Base-by-base conservation (phyloP, 306 rosid genomes). In the Quercus berberidifolia region DNA sequence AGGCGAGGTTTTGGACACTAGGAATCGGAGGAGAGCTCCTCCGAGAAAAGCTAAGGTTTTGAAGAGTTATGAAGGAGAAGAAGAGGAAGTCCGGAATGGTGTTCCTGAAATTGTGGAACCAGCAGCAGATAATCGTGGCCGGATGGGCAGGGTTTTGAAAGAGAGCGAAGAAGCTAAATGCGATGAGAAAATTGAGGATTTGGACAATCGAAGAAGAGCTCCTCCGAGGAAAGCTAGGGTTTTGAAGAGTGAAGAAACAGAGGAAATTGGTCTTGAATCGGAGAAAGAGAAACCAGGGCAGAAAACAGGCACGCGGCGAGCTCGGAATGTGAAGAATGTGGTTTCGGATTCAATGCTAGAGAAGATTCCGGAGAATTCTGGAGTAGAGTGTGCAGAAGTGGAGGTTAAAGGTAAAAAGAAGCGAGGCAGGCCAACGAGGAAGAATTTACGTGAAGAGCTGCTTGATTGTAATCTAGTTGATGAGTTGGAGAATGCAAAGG, bases 341-440 rank as follows among this genome's bases (percentile, higher is more conserved):
- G 76, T 54, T 9, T 31, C 68, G 7, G 55, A 75, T 51, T 76
- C 86, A 0, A 74, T 52, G 28, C 30, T 69, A 4, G 77, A 46
- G 74, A 76, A 59, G 7, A 83, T 77, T 63, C 56, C 69, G 5
- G 87, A 82, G 67, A 52, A 80, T 74, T 83, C 81, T 18, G 28
- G 54, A 19, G 62, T 80, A 56, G 85, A 78, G 6, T 54, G 51
- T 76, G 81, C 49, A n/a, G 77, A 77, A 79, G 70, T 69, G 78
- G 85, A 87, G 75, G 70, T 79, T 35, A 91, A 74, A 82, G 79
- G 51, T 7, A 83, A 70, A 81, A 85, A 35, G 81, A 83, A 70
- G 3, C 71, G 85, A 67, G 88, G 17, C 1, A 81, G 79, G 1
- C 79, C 79, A 74, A 78, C 84, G 60, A 86, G 68, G 69, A 85